A percentile compares a stretch with the other conserved stretches of the same genome.
These are phyloP conservation scores for Candida labiduridarum DNA, from an alignment of 1,139 yeast genomes.

Conservation along the genomic window DNA sequence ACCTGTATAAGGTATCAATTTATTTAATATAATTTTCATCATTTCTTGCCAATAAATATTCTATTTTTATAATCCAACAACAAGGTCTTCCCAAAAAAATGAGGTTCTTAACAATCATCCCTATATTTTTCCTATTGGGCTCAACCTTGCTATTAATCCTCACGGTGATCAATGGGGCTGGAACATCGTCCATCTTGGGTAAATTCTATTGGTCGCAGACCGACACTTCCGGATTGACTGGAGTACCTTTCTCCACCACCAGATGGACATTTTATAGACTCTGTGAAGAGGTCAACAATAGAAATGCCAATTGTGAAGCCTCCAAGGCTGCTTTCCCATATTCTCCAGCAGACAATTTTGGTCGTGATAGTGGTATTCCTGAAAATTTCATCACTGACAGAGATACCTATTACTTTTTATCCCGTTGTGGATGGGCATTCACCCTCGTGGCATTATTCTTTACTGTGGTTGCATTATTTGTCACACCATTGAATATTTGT, in stretches of 20 bases:
- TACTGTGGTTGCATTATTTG: conserved; percentile 48
- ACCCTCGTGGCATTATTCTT: conserved; percentile 61
- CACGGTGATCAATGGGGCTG: conserved; percentile 65
- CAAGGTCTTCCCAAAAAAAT: conserved; percentile 2
- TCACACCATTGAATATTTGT: conserved; percentile 18
- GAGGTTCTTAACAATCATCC: conserved; percentile 22
- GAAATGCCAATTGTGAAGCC: conserved; percentile 46
- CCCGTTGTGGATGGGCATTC: conserved; percentile 72
- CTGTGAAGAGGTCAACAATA: conserved; percentile 53
- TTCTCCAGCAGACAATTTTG: conserved; percentile 63
- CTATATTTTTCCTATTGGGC: conserved; percentile 37
- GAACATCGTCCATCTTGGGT: conserved; percentile 47
- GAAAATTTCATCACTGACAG: conserved; percentile 44
- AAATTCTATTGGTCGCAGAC: conserved; percentile 74
- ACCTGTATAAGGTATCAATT: background rate
- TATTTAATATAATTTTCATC: background rate
- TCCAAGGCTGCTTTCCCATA: conserved; percentile 63
- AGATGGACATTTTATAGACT: conserved; percentile 74
- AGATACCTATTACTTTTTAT: conserved; percentile 58
- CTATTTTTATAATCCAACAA: background rate
- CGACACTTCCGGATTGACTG: conserved; percentile 57
- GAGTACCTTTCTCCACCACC: conserved; percentile 20
- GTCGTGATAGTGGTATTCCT: conserved; percentile 48
- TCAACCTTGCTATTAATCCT: conserved; percentile 59
- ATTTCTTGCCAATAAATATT: background rate